These are phyloP conservation scores for Lippia alba DNA, from an alignment of 305 asterid species.

Conservation along the genomic window DNA sequence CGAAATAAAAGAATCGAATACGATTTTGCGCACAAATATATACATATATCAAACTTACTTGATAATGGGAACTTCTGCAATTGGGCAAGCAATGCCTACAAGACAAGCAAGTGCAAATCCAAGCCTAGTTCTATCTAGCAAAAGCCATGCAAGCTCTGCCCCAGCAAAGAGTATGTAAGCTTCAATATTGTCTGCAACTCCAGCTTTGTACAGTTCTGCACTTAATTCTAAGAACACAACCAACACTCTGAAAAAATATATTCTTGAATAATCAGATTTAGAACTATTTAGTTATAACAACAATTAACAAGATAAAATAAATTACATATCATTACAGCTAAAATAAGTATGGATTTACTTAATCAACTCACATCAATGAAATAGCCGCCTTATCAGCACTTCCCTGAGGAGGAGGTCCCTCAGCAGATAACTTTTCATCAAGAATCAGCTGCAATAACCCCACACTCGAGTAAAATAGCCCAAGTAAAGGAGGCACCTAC, in stretches of 20 bases:
- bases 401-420: slow-evolving; percentile 36
- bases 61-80: slow-evolving; percentile 72
- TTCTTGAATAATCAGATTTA: too few relatives aligned
- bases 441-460: slow-evolving; percentile 62
- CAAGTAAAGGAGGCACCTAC: slow-evolving; percentile 75
- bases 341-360: background rate
- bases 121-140: slow-evolving; percentile 56
- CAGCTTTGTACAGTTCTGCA: slow-evolving; percentile 71
- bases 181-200: slow-evolving; percentile 64
- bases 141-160: slow-evolving; percentile 64
- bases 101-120: slow-evolving; percentile 73
- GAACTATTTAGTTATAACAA: too few relatives aligned
- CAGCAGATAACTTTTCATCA: slow-evolving; percentile 46
- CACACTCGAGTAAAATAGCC: slow-evolving; percentile 64
- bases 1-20: too few relatives aligned
- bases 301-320: too few relatives aligned
- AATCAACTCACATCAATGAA: slow-evolving; percentile 34
- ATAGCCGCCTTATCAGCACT: slow-evolving; percentile 43
- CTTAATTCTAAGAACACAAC: slow-evolving; percentile 65
- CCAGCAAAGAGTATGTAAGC: slow-evolving; percentile 62
- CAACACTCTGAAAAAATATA: slow-evolving; percentile 49
- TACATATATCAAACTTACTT: slow-evolving; percentile 42
- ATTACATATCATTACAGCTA: too few relatives aligned
- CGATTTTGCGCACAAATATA: too few relatives aligned
- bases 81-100: slow-evolving; percentile 67